Percentiles rank a stretch among this genome's conserved stretches.
phyloP scores from a whole-genome alignment of 495 filamentous ascomycete species.

The Massariosphaeria phaeospora region DNA sequence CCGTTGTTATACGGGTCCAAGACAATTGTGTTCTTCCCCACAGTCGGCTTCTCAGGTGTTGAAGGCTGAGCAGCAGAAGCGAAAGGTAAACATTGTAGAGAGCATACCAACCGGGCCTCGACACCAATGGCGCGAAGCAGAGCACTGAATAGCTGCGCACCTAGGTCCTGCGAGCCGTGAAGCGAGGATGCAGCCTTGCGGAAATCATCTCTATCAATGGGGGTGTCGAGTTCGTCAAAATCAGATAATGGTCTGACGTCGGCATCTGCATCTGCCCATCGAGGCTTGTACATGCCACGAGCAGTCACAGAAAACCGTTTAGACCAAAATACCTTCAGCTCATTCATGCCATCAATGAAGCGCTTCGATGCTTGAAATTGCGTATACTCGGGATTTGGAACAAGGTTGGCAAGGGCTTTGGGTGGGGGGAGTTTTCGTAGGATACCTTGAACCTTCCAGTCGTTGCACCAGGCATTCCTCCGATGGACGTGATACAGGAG shows the following conservation, averaged over 20 bases:
- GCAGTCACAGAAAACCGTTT: constrained; percentile 63
- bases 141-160: constrained; percentile 84
- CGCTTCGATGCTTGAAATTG: constrained; percentile 67
- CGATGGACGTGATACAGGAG: constrained; percentile 67
- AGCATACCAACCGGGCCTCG: constrained; percentile 85
- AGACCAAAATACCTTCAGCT: constrained; percentile 62
- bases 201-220: constrained; percentile 65
- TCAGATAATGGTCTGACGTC: constrained; percentile 54
- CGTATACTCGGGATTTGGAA: constrained; percentile 56
- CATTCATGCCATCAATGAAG: constrained; percentile 71
- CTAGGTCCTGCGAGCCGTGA: constrained; percentile 79
- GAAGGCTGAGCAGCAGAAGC: constrained; percentile 49
- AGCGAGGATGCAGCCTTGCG: constrained; percentile 57
- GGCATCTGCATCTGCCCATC: constrained; percentile 64
- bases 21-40: constrained; percentile 43
- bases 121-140: constrained; percentile 72
- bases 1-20: constrained; percentile 31
- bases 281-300: constrained; percentile 61
- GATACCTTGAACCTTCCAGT: constrained; percentile 42
- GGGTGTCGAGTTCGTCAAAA: constrained; percentile 49
- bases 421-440: constrained; percentile 20
- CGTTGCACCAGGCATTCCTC: constrained; percentile 88
- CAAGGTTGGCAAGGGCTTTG: constrained; percentile 43
- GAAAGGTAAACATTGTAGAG: constrained; percentile 78
- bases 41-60: constrained; percentile 43